Conservation (phyloP, 2,329 filamentous ascomycete genomes). For the Penicillium sp. region DNA sequence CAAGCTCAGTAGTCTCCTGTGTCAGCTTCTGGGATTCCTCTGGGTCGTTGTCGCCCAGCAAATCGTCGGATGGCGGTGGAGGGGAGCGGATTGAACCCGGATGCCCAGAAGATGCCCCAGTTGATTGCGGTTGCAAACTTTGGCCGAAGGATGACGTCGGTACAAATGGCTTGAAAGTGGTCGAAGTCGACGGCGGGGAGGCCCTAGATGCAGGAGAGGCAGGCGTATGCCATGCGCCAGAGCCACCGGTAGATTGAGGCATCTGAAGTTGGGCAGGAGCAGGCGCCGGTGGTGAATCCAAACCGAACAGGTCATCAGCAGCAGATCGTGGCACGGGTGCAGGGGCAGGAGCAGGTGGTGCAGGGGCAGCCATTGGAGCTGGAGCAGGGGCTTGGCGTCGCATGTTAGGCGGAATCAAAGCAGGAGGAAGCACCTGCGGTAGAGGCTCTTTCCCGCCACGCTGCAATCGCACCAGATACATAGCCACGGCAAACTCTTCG, state of each 20-base stretch:
- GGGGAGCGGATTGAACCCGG: conserved; percentile 38
- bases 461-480: conserved; percentile 94
- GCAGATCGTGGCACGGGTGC: conserved; percentile 67
- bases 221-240: conserved; percentile 59
- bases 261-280: conserved; percentile 58
- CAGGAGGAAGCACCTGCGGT: conserved; percentile 74
- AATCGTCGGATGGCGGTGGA: conserved; percentile 69
- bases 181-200: conserved; percentile 41
- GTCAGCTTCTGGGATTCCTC: conserved; percentile 86
- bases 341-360: conserved; percentile 36
- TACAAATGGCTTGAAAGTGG: conserved; percentile 82
- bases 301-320: conserved; percentile 87
- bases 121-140: conserved; percentile 72
- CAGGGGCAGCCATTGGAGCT: conserved; percentile 46
- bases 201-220: conserved; percentile 46
- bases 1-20: conserved; percentile 85
- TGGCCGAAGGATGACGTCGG: conserved; percentile 92
- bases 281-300: conserved; percentile 64
- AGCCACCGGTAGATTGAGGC: conserved; percentile 72
- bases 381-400: conserved; percentile 53
- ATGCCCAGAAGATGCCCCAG: conserved; percentile 57
- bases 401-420: conserved; percentile 82
- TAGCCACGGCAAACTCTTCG: conserved; percentile 95
- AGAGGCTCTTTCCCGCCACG: conserved; percentile 70
- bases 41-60: conserved; percentile 86